A percentile compares a stretch with the other conserved stretches of the same genome.
These are phyloP conservation scores for Pyricularia sp. DNA, from an alignment of 2,329 filamentous ascomycete genomes.

Conservation along the genomic window DNA sequence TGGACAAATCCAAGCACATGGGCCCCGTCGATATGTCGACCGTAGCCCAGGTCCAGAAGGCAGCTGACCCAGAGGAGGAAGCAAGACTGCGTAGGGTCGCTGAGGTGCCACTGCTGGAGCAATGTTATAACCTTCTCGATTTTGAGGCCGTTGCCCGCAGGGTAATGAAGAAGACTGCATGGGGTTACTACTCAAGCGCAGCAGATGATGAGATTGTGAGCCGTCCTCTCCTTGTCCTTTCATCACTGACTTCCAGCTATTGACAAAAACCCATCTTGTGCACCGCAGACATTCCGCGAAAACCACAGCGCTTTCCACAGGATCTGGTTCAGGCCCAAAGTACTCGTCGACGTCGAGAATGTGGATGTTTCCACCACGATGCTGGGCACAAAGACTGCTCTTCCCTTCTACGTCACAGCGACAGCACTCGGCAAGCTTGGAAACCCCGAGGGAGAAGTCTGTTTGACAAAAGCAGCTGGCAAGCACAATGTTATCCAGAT, in stretches of 20 bases:
- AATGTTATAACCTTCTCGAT: constrained; percentile 91
- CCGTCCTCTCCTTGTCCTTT: not conserved
- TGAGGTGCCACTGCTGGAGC: constrained; percentile 69
- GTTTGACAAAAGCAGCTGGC: constrained; percentile 74
- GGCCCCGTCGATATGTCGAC: constrained; percentile 85
- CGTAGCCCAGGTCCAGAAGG: constrained; percentile 58
- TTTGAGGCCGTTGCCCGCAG: constrained; percentile 87
- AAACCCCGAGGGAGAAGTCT: constrained; percentile 85
- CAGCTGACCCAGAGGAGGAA: constrained; percentile 48
- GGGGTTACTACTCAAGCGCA: constrained; percentile 95
- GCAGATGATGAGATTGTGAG: constrained; percentile 80
- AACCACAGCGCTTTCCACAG: constrained; percentile 96
- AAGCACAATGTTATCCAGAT: constrained; percentile 93
- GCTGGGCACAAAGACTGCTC: constrained; percentile 75
- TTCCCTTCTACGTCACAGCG: constrained; percentile 94
- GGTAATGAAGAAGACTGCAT: constrained; percentile 93
- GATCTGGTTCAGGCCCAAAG: constrained; percentile 87
- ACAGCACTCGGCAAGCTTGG: constrained; percentile 94
- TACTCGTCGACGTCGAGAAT: constrained; percentile 82
- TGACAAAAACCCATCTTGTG: constrained; percentile 10
- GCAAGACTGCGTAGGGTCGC: constrained; percentile 66
- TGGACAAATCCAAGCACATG: constrained; percentile 76
- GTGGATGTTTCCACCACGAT: constrained; percentile 86
- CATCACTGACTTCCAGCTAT: constrained; percentile 3
- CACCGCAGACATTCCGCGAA: constrained; percentile 71